Percentiles rank a stretch among this genome's conserved stretches.
phyloP scores from a whole-genome alignment of 805 yeast species.

The Suhomyces vadensis region DNA sequence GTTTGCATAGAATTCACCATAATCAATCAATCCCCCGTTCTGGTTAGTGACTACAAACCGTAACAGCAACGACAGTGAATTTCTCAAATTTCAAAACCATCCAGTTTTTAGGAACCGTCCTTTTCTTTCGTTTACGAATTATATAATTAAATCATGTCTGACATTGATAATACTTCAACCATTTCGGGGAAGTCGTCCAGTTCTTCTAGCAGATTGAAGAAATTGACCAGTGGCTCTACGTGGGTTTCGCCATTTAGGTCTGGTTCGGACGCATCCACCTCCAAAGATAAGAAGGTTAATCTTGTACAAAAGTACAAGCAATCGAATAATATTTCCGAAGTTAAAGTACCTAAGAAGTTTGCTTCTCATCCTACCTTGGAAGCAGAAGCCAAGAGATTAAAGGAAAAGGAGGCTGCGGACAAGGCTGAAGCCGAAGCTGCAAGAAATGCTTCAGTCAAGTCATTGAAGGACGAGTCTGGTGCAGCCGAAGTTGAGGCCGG shows the following conservation, averaged over 20 bases:
- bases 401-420: constrained; percentile 9
- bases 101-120: constrained; percentile 1
- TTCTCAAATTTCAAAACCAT: background rate
- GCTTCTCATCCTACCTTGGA: constrained; percentile 41
- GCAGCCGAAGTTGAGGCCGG: constrained; percentile 6
- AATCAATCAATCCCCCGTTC: background rate
- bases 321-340: constrained; percentile 31
- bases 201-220: constrained; percentile 22
- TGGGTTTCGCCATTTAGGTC: constrained; percentile 48
- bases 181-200: constrained; percentile 7
- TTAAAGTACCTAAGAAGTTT: constrained; percentile 43
- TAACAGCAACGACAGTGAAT: background rate
- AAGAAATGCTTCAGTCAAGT: constrained; percentile 2
- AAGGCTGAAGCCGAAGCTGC: background rate
- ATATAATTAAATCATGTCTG: constrained; percentile 15
- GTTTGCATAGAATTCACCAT: background rate
- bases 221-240: constrained; percentile 30
- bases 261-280: constrained; percentile 14
- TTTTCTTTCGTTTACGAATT: background rate
- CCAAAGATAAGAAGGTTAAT: constrained; percentile 24
- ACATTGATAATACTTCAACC: constrained; percentile 14
- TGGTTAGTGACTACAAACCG: background rate
- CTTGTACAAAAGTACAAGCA: constrained; percentile 37
- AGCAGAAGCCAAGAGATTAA: constrained; percentile 19
- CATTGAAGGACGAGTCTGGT: constrained; percentile 5